Percentiles rank a stretch among this genome's conserved stretches.
Evolutionary conservation across 768 basidiomycete species (phyloP).

Genomic region (Trametes coccinea): DNA sequence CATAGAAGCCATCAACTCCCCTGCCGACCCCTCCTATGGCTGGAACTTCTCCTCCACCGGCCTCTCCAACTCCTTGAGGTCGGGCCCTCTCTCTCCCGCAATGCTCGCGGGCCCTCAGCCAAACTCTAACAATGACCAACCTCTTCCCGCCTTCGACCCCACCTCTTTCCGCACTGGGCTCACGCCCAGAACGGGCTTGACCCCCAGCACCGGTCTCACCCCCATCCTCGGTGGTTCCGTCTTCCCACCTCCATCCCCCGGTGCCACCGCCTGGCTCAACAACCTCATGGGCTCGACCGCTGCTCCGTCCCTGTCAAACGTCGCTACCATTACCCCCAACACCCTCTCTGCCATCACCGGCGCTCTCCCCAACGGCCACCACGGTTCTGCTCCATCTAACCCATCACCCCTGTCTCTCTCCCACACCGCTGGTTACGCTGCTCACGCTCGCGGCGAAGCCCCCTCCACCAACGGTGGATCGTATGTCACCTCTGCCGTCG

Average conservation of each 20-base stretch:
- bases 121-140: constrained; percentile 38
- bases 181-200: constrained; percentile 83
- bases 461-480: constrained; percentile 7
- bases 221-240: constrained; percentile 54
- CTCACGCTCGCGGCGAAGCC: constrained; percentile 12
- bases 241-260: constrained; percentile 84
- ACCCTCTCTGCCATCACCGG: constrained; percentile 79
- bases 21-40: constrained; percentile 53
- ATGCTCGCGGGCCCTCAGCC: constrained; percentile 88
- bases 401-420: constrained; percentile 40
- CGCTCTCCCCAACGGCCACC: constrained; percentile 61
- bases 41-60: constrained; percentile 65
- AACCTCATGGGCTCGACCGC: constrained; percentile 70
- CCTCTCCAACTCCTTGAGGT: constrained; percentile 76
- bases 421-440: constrained; percentile 25
- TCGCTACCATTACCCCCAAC: constrained; percentile 59
- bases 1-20: constrained; percentile 74
- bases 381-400: constrained; percentile 62
- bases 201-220: constrained; percentile 82
- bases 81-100: constrained; percentile 93
- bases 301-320: constrained; percentile 27
- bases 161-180: constrained; percentile 80
- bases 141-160: constrained; percentile 62
- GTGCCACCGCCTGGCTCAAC: constrained; percentile 89
- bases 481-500: constrained; percentile 46